Evolutionary conservation across 2,329 filamentous ascomycete species (phyloP), one percentile per base, ranked within the genome.

Genomic region (Fusarium transvaalense): DNA sequence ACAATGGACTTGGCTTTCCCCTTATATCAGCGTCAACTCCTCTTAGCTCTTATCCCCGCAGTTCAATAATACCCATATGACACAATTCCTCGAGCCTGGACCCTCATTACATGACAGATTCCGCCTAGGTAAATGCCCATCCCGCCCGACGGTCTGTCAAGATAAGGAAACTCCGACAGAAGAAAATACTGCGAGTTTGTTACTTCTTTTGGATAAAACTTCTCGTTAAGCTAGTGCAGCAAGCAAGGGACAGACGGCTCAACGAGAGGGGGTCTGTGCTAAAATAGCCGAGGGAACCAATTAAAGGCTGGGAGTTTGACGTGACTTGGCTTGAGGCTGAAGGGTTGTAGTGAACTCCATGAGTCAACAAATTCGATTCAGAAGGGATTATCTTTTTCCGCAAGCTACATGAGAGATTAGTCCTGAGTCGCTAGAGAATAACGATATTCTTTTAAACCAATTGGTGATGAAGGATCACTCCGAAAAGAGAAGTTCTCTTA

Each of bases 281-380:
- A 29, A n/a, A 15, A 35, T 64, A 64, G 67, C 70, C 70, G 70
- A 73, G 17, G 9, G 29, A 37, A 25, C 70, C 64, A 72, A 52
- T 72, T 27, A 48, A 6, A 17, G 15, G 3, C 14, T 38, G 19
- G 19, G 48, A 13, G 15, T 32, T 41, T 58, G 41, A 32, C 9
- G 0, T 37, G 29, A 3, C 17, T 8, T 19, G 5, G 27, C 27
- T 29, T 31, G 41, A 39, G 41, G 34, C n/a, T 59, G n/a, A 19
- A 35, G 17, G 23, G 34, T 50, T 17, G 21, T 17, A 19, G 29
- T 15, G 6, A 25, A 19, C 21, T n/a, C 14, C 23, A 25, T 45
- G 34, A 45, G 27, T 35, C 25, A 32, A 25, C 17, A 14, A 15
- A 27, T 25, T 14, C 32, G 21, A 25, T 7, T n/a, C 46, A 37